Evolutionary conservation across 1,284 basidiomycete genomes (phyloP).

Genomic region (Clitocybe nebularis): DNA sequence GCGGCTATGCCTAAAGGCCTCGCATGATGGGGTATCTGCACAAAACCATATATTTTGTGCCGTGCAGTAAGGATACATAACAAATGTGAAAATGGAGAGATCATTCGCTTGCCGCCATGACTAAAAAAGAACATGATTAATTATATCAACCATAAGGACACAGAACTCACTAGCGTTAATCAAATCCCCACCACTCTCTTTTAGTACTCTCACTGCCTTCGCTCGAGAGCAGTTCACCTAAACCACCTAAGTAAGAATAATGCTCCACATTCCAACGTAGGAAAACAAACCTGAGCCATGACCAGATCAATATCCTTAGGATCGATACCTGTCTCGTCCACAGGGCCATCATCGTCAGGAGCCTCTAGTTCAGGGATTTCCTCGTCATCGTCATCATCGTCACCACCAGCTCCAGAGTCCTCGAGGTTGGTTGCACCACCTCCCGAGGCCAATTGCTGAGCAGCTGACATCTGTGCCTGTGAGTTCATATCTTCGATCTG

Average conservation of each 20-base stretch:
- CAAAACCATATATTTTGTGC: conserved; percentile 20
- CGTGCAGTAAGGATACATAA: conserved; percentile 13
- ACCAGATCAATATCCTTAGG: conserved; percentile 95
- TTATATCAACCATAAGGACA: not conserved
- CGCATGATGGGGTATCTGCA: conserved; percentile 15
- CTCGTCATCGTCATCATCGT: conserved; percentile 65
- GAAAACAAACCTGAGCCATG: conserved; percentile 70
- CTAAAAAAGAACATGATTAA: conserved; percentile 27
- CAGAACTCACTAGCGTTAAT: conserved; percentile 87
- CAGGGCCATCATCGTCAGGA: conserved; percentile 71
- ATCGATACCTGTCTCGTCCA: conserved; percentile 83
- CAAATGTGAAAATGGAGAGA: conserved; percentile 17
- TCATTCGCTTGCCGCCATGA: conserved; percentile 76
- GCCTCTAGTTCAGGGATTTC: conserved; percentile 83
- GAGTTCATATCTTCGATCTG: conserved; percentile 91
- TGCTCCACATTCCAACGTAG: not conserved
- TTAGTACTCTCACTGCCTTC: conserved; percentile 85
- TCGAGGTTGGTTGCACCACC: conserved; percentile 52
- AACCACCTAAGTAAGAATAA: not conserved
- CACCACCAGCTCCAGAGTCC: conserved; percentile 44
- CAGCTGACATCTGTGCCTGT: conserved; percentile 78
- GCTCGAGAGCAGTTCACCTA: conserved; percentile 72
- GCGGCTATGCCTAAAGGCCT: not conserved
- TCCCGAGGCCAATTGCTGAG: conserved; percentile 75
- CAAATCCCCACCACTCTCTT: conserved; percentile 86